Base-by-base conservation (phyloP, 108 stramenopile genomes). In the Pseudonitzschia multistriata region DNA sequence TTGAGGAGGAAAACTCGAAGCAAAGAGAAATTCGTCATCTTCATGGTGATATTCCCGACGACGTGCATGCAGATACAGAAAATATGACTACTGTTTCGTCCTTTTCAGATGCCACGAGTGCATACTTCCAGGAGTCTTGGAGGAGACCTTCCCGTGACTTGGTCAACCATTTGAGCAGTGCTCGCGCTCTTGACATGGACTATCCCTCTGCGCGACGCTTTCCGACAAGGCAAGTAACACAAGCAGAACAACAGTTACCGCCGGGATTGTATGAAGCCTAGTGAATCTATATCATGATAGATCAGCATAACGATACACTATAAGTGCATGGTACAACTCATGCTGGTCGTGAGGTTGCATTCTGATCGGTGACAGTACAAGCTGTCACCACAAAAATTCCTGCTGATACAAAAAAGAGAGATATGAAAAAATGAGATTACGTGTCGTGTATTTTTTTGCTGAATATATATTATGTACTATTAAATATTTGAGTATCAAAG, bases 31-130 rank as follows among this genome's bases (percentile, higher is more conserved):
- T 47, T 39, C 61, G 42, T 11, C 29, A 30, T n/a, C 29, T 25
- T 33, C 77, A 45, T 0, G 71, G 77, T 5, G 71, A 72, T 19
- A 66, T 78, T 62, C 77, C 77, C 35, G 54, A 54, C 22, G 27
- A 47, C 31, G 57, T 78, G 24, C 56, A 71, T 34, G 71, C 77
- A 1, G 39, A 60, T n/a, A 34, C 65, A 19, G 77, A 78, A 29
- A 24, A 42, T 15, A 53, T 55, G 45, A 72, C 56, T 31, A 64
- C 40, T 34, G 71, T 78, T 50, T 78, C 77, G 11, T 67, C 71
- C 14, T 78, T 78, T 53, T 78, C 77, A 2, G 77, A 78, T 36
- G 77, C 67, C n/a, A 78, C 77, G 15, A 40, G 64, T 0, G 49
- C 67, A 7, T 66, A 55, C 39, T 5, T 59, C 8, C 30, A 70